A percentile compares a stretch with the other conserved stretches of the same genome.
phyloP scores from a whole-genome alignment of 352 stramenopile species.

The Phytophthora cactorum region DNA sequence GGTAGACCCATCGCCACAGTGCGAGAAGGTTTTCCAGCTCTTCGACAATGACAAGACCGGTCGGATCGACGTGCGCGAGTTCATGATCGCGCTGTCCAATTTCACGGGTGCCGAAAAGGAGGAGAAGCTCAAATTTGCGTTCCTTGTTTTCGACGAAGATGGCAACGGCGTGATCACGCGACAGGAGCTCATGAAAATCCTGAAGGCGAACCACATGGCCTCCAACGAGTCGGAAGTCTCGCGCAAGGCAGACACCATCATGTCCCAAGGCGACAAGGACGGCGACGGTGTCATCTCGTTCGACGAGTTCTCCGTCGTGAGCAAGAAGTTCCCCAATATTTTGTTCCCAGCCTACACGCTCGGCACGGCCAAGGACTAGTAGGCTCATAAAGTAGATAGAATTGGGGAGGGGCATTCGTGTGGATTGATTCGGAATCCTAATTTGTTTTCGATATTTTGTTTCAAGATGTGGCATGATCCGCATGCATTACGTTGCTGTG shows the following conservation, averaged over 20 bases:
- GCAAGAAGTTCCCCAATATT: constrained; percentile 98
- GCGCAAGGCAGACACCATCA: constrained; percentile 97
- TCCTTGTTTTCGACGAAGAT: constrained; percentile 96
- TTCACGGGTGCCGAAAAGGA: constrained; percentile 95
- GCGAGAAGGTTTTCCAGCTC: constrained; percentile 94
- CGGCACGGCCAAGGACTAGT: constrained; percentile 61
- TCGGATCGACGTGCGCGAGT: constrained; percentile 94
- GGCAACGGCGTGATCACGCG: constrained; percentile 95
- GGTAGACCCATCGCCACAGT: constrained; percentile 91
- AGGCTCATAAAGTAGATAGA: background rate
- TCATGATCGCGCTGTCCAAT: constrained; percentile 95
- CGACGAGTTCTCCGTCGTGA: constrained; percentile 96
- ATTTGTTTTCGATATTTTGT: too few species aligned
- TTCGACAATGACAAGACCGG: constrained; percentile 95
- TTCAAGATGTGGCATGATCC: too few species aligned
- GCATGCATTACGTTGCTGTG: too few species aligned
- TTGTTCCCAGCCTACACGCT: constrained; percentile 90
- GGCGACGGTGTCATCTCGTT: constrained; percentile 97
- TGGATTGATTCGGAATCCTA: too few species aligned
- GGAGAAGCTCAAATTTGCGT: constrained; percentile 97
- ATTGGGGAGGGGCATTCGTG: too few species aligned
- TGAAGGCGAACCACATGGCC: constrained; percentile 97
- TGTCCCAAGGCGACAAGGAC: constrained; percentile 96
- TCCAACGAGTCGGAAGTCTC: constrained; percentile 91
- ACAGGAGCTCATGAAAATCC: constrained; percentile 94